Percentiles rank a stretch among this genome's conserved stretches.
Evolutionary conservation across 345 rosid genomes (phyloP).

Genomic region (Salix koriyanagi): DNA sequence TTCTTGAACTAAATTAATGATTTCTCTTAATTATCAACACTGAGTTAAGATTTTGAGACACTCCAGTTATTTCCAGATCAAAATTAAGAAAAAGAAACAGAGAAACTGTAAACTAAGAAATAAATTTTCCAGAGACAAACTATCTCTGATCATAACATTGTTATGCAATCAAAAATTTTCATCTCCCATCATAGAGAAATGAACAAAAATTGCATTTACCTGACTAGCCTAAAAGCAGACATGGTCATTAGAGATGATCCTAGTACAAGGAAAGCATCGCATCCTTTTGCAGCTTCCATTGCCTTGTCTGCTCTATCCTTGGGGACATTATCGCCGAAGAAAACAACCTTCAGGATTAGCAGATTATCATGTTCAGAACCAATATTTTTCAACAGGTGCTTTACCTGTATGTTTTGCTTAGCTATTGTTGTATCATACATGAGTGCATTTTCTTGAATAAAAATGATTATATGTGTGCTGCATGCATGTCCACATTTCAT

Average conservation of each 20-base stretch:
- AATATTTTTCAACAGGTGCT: not conserved
- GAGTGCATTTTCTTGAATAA: not conserved
- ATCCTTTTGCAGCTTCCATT: slow-evolving; percentile 64
- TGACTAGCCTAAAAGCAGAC: slow-evolving; percentile 83
- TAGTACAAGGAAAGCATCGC: slow-evolving; percentile 74
- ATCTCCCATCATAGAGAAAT: not conserved
- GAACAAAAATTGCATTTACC: slow-evolving; percentile 32
- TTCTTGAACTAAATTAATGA: no score
- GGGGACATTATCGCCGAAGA: slow-evolving; percentile 91
- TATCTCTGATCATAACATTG: no score
- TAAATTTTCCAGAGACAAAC: no score
- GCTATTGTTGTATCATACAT: not conserved
- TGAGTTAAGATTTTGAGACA: not conserved
- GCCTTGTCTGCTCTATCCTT: slow-evolving; percentile 82
- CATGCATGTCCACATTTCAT: not conserved
- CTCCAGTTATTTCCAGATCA: not conserved
- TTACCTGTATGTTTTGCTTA: not conserved
- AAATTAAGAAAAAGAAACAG: not conserved
- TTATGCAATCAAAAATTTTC: no score
- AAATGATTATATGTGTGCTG: not conserved
- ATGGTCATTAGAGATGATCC: slow-evolving; percentile 95
- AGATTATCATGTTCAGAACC: not conserved
- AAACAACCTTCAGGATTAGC: slow-evolving; percentile 56
- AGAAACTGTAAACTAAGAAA: not conserved
- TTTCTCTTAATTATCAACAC: no score